Base-by-base conservation (phyloP, 495 filamentous ascomycete genomes). In the Penicillium waksmanii region DNA sequence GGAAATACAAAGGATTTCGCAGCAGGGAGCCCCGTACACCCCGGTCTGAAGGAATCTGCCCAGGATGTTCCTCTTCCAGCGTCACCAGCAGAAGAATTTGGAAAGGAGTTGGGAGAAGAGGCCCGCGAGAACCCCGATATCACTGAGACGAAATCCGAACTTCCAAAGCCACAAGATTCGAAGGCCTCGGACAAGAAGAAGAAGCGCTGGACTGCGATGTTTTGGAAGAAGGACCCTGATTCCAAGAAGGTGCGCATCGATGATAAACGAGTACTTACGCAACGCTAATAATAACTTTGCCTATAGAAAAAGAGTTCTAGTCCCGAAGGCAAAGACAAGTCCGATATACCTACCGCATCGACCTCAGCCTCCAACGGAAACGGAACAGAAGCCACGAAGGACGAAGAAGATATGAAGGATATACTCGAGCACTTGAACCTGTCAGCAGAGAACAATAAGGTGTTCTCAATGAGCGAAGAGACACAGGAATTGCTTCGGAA, bases 381-480 rank as follows among this genome's bases (percentile, higher is more conserved):
- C 19, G 72, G 66, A 13, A 48, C 79, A 6, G 77, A 83, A 56
- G 77, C 72, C 13, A 71, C 75, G 51, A 80, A 82, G 58, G 91
- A 96, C 68, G 80, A 82, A 58, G 90, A 88, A 48, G 95, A 96
- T 61, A 83, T 97, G 60, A 84, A 84, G 48, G 81, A 81, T 17
- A 84, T 93, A 8, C 85, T 97, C 23, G 88, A 94, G 70, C 78
- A 88, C 18, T 81, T 97, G 43, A 93, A 92, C 67, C 82, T 96
- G 21, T 82, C 88, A 15, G 88, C 90, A 5, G 82, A 86, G 56
- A 85, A 94, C 74, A 93, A 92, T 71, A 85, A 85, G 18, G 88
- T 89, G 48, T 92, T 96, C 73, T 87, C 88, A n/a, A 80, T 96
- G 44, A 88, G 90, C 10, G 81, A 85, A 48, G 92, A 93, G 61